Conservation (phyloP, 2,329 filamentous ascomycete species). For the Trichoderma asperellum region DNA sequence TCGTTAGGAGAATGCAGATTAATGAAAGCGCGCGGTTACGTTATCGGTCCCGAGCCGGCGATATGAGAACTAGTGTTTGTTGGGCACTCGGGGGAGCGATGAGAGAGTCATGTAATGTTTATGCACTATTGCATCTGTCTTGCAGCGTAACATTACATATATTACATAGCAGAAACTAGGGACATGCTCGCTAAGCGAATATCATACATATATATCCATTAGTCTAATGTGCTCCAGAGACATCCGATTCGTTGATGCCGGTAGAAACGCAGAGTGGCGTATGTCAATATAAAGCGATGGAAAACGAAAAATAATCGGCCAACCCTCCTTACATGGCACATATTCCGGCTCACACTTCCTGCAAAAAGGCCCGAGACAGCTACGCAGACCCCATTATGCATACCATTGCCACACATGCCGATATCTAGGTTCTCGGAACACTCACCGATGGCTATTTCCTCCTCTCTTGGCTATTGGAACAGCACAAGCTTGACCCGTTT, state of each 20-base stretch:
- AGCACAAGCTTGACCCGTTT: not conserved
- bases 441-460: not conserved
- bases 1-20: not conserved
- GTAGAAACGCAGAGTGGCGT: not conserved
- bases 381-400: constrained; percentile 10
- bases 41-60: not conserved
- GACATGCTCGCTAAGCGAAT: not conserved
- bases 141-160: constrained; percentile 1
- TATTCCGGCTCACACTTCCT: constrained; percentile 6
- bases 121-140: not conserved
- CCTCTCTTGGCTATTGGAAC: not conserved
- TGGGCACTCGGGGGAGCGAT: not conserved
- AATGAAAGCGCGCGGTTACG: not conserved
- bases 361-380: constrained; percentile 23
- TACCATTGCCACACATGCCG: constrained; percentile 9
- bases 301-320: not conserved
- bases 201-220: not conserved
- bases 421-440: not conserved
- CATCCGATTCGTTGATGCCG: not conserved
- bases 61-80: not conserved
- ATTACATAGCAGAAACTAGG: not conserved
- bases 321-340: not conserved
- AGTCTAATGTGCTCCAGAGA: not conserved
- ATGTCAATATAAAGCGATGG: not conserved
- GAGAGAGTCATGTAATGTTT: not conserved